Base-by-base conservation (phyloP, 2,329 filamentous ascomycete genomes). In the Trichoderma brevicompactum region DNA sequence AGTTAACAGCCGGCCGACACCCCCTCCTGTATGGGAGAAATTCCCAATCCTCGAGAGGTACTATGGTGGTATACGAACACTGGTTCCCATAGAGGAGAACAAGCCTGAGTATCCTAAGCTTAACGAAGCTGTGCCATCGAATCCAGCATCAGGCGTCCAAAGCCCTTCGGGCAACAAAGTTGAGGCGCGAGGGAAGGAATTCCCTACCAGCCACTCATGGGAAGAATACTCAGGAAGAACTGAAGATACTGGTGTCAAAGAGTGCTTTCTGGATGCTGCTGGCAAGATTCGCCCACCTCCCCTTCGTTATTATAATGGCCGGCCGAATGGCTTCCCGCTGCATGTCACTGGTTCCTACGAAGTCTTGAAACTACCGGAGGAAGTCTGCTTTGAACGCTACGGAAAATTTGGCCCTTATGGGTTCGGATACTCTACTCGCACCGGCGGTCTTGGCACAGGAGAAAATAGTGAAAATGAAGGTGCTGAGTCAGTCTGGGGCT, bases 371-470 rank as follows among this genome's bases (percentile, higher is more conserved):
- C 80, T 98, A 41, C 87, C 90, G 17, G 87, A 96, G 69, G 90
- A 96, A 72, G 86, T 97, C 53, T 99, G 95, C 79, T 97, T 97
- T 74, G 95, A 99, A 70, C 86, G 95, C 2, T 96, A 92, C 74
- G 94, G 94, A 3, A 86, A 93, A 68, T 86, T 95, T 36, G 94
- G 92, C 0, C 91, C 94, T 0, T 99, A 99, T 71, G 94, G 94
- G 0, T 87, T 92, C 67, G 94, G 94, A 8, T 98, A 98, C 76
- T 92, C 90, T 38, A 81, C 85, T 40, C 87, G 88, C 65, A 87
- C 85, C 69, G 94, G 94, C 12, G 94, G 94, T 1, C 87, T 90
- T 32, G 93, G 94, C 5, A 88, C 91, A n/a, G 94, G 92, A 10
- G 86, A 96, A 76, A 88, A 93, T 71, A 92, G 92, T 23, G 91